Evolutionary conservation across 371 early-diverging fungal species (phyloP), one percentile per base, ranked within the genome.

Genomic region (Actinomortierella ambigua): DNA sequence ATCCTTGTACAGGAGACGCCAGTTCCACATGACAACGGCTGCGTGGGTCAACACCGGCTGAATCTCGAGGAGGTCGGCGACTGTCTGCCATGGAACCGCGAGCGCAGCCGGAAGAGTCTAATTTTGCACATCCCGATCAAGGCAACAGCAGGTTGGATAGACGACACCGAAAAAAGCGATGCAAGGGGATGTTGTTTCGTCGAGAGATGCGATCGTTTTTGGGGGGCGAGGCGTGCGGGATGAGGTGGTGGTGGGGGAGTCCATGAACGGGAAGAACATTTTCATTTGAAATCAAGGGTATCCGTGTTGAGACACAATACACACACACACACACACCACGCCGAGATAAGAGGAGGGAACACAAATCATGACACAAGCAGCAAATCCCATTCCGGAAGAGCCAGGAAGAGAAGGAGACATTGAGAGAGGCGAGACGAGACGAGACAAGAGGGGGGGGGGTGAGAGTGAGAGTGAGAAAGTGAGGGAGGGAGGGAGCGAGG

Each of bases 21-120:
- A 96, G 80, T 98, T 98, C 93, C 94, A 98, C 65, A 93, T 76
- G 23, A 90, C 94, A 15, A 92, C 90, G 15, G 93, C 86, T 0
- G 96, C 93, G 66, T 95, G 94, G 70, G 93, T 91, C 22, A 91
- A 79, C 3, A 97, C 91, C 11, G 98, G 98, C 56, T 88, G 88
- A 13, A 96, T 78, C 28, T 92, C 94, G 24, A 98, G 87, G 44
- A 85, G 68, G n/a, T 83, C 81, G n/a, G 96, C 89, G 14, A 91
- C 81, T 13, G 78, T 78, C 41, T 89, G 82, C 92, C 94, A 96
- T 11, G 98, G 98, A 20, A 92, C 82, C 1, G 98, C 91, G 29
- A 98, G 65, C 39, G 82, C 79, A 1, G 85, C 81, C 15, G 97
- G 98, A 17, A 98, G 71, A 50, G 85, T 75, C 89, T 92, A 63